These are phyloP conservation scores for Casuarina glauca DNA, from an alignment of 306 rosid species.

Conservation along the genomic window DNA sequence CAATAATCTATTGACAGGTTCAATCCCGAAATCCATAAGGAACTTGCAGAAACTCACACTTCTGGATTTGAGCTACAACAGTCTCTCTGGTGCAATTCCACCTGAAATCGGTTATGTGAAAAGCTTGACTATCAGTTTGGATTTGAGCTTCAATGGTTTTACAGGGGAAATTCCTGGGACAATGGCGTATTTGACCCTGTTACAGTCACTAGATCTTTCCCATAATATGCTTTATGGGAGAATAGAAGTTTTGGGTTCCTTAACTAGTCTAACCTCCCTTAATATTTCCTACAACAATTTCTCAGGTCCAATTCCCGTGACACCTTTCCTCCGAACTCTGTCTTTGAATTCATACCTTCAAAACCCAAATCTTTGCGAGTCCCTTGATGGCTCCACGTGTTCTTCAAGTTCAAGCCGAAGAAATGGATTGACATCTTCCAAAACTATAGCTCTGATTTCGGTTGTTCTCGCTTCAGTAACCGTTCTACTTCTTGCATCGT, in stretches of 20 bases:
- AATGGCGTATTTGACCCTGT: conserved; percentile 63
- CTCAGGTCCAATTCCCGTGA: conserved; percentile 88
- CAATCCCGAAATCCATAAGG: conserved; percentile 71
- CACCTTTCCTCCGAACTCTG: conserved; percentile 78
- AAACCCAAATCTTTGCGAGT: conserved; percentile 67
- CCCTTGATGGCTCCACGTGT: conserved; percentile 80
- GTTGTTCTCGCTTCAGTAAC: conserved; percentile 63
- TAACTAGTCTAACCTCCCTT: conserved; percentile 78
- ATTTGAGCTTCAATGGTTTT: conserved; percentile 72
- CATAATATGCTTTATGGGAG: conserved; percentile 67
- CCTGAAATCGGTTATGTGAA: conserved; percentile 71
- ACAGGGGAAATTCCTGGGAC: conserved; percentile 81
- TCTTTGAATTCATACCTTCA: conserved; percentile 62
- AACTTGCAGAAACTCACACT: conserved; percentile 79
- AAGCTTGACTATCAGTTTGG: conserved; percentile 90
- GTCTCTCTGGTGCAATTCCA: conserved; percentile 74
- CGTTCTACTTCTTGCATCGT: conserved; percentile 68
- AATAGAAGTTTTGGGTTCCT: conserved; percentile 68
- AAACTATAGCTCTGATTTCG: conserved; percentile 56
- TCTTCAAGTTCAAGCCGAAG: conserved; percentile 52
- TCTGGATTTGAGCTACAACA: conserved; percentile 84
- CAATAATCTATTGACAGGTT: conserved; percentile 70
- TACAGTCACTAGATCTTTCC: conserved; percentile 90
- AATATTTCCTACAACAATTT: conserved; percentile 85
- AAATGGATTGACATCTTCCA: conserved; percentile 62